Evolutionary conservation across 257 asterid species (phyloP).

Genomic region (Coffea canephora): DNA sequence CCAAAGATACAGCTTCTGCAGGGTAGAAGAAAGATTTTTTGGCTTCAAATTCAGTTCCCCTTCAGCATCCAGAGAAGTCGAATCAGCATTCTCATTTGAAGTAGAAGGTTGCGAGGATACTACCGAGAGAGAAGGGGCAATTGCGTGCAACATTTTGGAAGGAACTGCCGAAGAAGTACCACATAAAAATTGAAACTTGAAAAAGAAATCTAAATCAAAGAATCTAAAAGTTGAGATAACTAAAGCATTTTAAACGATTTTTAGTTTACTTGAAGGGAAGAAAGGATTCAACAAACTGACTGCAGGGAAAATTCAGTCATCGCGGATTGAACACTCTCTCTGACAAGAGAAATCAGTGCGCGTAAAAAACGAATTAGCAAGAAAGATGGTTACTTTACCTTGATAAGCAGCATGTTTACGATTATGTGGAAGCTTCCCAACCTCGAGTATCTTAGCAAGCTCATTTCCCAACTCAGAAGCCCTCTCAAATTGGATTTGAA

Average conservation of each 20-base stretch:
- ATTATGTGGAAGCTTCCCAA: slow-evolving; percentile 77
- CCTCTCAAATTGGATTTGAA: slow-evolving; percentile 67
- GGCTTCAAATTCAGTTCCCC: slow-evolving; percentile 61
- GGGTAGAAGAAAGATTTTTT: slow-evolving; percentile 74
- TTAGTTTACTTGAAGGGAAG: background rate
- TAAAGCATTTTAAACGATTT: background rate
- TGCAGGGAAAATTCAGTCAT: background rate
- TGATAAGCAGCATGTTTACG: slow-evolving; percentile 68
- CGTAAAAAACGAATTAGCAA: background rate
- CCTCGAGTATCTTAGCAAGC: slow-evolving; percentile 78
- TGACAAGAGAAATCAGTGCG: background rate
- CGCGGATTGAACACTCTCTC: background rate
- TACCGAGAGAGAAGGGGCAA: slow-evolving; percentile 40
- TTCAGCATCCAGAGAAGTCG: slow-evolving; percentile 46
- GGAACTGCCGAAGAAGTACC: slow-evolving; percentile 51
- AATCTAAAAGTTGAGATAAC: slow-evolving; percentile 2
- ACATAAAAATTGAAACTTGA: slow-evolving; percentile 11
- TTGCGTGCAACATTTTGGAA: slow-evolving; percentile 68
- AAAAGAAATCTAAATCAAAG: slow-evolving; percentile 15
- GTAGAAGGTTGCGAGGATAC: slow-evolving; percentile 67
- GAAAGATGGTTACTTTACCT: slow-evolving; percentile 51
- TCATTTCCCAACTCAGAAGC: slow-evolving; percentile 77
- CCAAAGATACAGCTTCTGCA: slow-evolving; percentile 88
- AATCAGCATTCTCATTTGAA: slow-evolving; percentile 48
- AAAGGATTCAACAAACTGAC: background rate